Evolutionary conservation across 2,329 filamentous ascomycete species (phyloP).

Genomic region (Cordyceps farinosa): DNA sequence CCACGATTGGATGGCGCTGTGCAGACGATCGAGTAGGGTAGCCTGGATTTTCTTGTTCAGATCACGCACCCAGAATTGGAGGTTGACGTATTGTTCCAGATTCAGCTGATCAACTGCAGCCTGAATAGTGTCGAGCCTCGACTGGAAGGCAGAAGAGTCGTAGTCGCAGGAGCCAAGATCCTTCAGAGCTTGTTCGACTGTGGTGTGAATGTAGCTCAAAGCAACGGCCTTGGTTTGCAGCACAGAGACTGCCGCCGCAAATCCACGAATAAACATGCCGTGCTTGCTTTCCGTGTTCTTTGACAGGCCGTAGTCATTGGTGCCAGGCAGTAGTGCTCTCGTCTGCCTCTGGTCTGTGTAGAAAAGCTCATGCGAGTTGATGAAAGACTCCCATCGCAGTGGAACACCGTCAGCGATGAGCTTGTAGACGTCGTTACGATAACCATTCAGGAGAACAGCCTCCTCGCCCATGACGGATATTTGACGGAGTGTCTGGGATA

Average conservation of each 20-base stretch:
- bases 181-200: constrained; percentile 72
- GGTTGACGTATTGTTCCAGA: constrained; percentile 90
- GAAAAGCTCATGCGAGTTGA: constrained; percentile 89
- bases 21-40: constrained; percentile 77
- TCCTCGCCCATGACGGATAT: constrained; percentile 86
- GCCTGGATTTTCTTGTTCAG: constrained; percentile 83
- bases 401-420: constrained; percentile 84
- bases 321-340: constrained; percentile 41
- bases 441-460: constrained; percentile 81
- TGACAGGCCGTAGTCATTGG: constrained; percentile 40
- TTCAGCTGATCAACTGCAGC: constrained; percentile 94
- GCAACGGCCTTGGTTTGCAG: constrained; percentile 84
- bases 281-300: constrained; percentile 81
- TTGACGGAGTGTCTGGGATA: constrained; percentile 80
- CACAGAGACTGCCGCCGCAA: constrained; percentile 80
- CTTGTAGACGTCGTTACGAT: constrained; percentile 83
- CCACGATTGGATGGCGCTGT: constrained; percentile 81
- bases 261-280: constrained; percentile 92
- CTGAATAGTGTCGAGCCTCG: constrained; percentile 80
- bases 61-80: constrained; percentile 82
- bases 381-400: constrained; percentile 94
- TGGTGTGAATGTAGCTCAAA: constrained; percentile 74
- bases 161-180: constrained; percentile 86
- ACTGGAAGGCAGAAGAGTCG: constrained; percentile 72
- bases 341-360: constrained; percentile 50